These are phyloP conservation scores for Fomitopsis betulina DNA, from an alignment of 1,284 basidiomycete genomes.

Conservation along the genomic window DNA sequence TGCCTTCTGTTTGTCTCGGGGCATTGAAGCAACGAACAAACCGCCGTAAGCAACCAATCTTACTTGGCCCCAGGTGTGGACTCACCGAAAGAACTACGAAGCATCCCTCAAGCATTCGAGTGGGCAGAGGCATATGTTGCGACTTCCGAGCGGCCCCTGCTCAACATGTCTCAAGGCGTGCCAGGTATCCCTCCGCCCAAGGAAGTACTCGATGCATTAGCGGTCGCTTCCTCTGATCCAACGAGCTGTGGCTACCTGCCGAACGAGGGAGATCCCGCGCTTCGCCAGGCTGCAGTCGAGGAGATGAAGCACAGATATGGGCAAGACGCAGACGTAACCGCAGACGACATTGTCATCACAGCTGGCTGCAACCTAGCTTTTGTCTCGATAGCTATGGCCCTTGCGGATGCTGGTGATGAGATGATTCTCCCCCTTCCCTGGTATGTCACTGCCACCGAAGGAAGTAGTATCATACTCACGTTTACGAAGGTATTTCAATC, in stretches of 20 bases:
- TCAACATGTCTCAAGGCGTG: slow-evolving; percentile 78
- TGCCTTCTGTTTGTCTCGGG: slow-evolving; percentile 9
- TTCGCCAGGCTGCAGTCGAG: slow-evolving; percentile 54
- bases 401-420: slow-evolving; percentile 72
- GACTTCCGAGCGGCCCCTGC: slow-evolving; percentile 43
- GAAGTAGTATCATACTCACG: slow-evolving; percentile 34
- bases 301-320: slow-evolving; percentile 70
- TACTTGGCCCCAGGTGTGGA: too few species aligned
- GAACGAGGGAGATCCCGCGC: slow-evolving; percentile 56
- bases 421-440: slow-evolving; percentile 79
- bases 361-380: slow-evolving; percentile 74
- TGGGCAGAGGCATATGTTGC: slow-evolving; percentile 55
- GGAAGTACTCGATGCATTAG: slow-evolving; percentile 48
- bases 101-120: slow-evolving; percentile 65
- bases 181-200: slow-evolving; percentile 64
- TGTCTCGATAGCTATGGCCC: slow-evolving; percentile 53
- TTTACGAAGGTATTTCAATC: slow-evolving; percentile 69
- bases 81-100: slow-evolving; percentile 18
- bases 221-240: slow-evolving; percentile 39
- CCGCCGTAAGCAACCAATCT: slow-evolving; percentile 7
- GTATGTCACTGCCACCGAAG: slow-evolving; percentile 56
- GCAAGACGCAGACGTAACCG: slow-evolving; percentile 38
- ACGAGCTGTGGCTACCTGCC: slow-evolving; percentile 58
- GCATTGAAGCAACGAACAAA: slow-evolving; percentile 9
- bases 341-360: slow-evolving; percentile 58